Percentiles rank a stretch among this genome's conserved stretches.
Conservation (phyloP, 352 stramenopile genomes). For the Blastocystis sp. region DNA sequence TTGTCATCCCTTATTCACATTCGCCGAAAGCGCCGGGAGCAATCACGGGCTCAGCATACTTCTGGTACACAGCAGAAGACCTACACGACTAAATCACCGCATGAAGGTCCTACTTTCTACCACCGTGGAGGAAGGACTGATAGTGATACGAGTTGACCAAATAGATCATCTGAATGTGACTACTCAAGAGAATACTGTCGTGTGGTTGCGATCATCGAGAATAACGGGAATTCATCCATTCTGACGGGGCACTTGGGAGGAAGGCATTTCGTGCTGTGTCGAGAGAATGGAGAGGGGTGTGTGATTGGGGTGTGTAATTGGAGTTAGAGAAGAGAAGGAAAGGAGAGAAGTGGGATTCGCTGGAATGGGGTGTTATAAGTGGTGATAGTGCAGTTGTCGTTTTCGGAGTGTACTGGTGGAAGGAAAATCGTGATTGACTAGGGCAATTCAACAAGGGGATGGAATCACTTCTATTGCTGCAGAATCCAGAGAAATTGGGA, state of each 20-base stretch:
- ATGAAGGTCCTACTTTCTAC: constrained; percentile 25
- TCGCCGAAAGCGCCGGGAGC: constrained; percentile 57
- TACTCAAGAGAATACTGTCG: background rate
- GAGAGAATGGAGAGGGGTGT: too few relatives aligned
- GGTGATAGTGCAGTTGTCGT: too few relatives aligned
- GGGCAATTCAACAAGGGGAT: too few relatives aligned
- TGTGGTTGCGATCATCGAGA: background rate
- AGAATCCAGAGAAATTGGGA: too few relatives aligned
- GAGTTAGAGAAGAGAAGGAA: background rate
- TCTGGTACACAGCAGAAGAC: constrained; percentile 53
- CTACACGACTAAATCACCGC: background rate
- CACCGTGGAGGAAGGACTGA: constrained; percentile 58
- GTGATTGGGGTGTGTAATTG: too few relatives aligned
- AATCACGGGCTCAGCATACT: constrained; percentile 65
- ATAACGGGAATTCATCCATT: background rate
- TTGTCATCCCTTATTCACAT: constrained; percentile 39
- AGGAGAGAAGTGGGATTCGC: background rate
- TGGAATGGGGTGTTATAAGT: too few relatives aligned
- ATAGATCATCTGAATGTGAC: constrained; percentile 41
- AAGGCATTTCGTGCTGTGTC: too few relatives aligned
- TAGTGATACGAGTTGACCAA: constrained; percentile 44
- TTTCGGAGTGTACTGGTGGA: too few relatives aligned
- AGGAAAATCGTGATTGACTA: too few relatives aligned
- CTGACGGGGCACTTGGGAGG: too few relatives aligned
- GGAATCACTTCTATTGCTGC: too few relatives aligned